Evolutionary conservation across 306 rosid genomes (phyloP), one percentile per base, ranked within the genome.

Genomic region (Glycyrrhiza uralensis): DNA sequence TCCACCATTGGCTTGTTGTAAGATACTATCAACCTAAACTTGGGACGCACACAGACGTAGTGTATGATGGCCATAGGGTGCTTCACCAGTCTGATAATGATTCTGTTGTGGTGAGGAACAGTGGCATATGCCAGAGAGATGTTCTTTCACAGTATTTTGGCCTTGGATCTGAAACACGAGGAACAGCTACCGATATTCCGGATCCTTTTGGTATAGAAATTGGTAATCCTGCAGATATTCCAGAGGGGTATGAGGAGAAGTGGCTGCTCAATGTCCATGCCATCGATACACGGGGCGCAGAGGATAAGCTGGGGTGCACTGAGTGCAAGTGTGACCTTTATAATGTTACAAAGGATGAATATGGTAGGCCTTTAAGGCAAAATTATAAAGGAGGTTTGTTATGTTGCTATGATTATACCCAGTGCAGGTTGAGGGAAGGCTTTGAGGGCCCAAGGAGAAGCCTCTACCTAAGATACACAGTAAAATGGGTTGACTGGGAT

Each of bases 401-500:
- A 0, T 92, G 96, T 46, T 92, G 98, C 66, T 69, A 80, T 75
- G 92, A 90, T 75, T 3, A 73, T 13, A 47, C 89, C 0, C 88
- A 70, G 13, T 92, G 98, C 74, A 85, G 28, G 56, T 52, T 88
- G 71, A 90, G 26, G 28, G 76, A 83, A 69, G 84, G 87, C 5
- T 77, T 76, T 75, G 41, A 80, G 30, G 82, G 87, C 18, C 77
- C 64, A 19, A 76, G 74, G 76, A 83, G 91, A 79, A 82, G 51
- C 52, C 86, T 92, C 55, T 90, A 83, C 76, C 14, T 92, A 50
- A 86, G 64, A 84, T 92, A 90, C 67, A 90, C 89, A 1, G 84
- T 90, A 19, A 74, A 85, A 68, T 92, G 95, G 98, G 69, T 86
- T 28, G 95, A 90, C 11, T 92, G 98, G 98, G 76, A 79, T 58